Base-by-base conservation (phyloP, 2,329 filamentous ascomycete genomes). In the Fusarium musae region DNA sequence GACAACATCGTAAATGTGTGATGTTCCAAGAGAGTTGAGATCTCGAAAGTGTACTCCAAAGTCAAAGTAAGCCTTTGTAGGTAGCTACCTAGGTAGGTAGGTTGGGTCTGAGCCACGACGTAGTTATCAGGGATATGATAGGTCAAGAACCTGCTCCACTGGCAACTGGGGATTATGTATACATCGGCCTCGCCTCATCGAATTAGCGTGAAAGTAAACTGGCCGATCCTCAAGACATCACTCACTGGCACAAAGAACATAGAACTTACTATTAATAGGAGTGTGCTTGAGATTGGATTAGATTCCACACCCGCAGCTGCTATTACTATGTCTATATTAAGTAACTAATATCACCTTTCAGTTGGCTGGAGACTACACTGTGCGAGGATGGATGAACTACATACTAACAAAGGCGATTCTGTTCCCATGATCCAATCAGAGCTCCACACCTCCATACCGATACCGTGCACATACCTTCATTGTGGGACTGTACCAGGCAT, bases 51-150 rank as follows among this genome's bases (percentile, higher is more conserved):
- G 40, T 57, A 46, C 59, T 64, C 39, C 17, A 59, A 69, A 54
- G 63, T 44, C 26, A 50, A 59, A 30, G 30, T 37, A 58, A 53
- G 37, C 61, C 59, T 66, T 54, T 66, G 34, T 39, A n/a, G 9
- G 42, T 44, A 26, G 26, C 5, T 26, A 26, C 5, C 28, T 8
- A 30, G 9, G 28, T 30, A 30, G 30, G 10, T 30, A 23, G 10
- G 43, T 44, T 28, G 46, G 61, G 59, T 58, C 44, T 47, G 54
- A 64, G 66, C 47, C 62, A 74, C 70, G 66, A 68, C 59, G 66
- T 68, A 71, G 58, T 34, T 52, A 53, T 59, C 58, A 46, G 30
- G 58, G 39, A 58, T 59, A 54, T 73, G 63, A 71, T 73, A 63
- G 70, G 59, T n/a, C 40, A 64, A 40, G 44, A 36, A 49, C 42